phyloP scores from a whole-genome alignment of 202 grass and related monocot genomes.

The Zizania palustris region DNA sequence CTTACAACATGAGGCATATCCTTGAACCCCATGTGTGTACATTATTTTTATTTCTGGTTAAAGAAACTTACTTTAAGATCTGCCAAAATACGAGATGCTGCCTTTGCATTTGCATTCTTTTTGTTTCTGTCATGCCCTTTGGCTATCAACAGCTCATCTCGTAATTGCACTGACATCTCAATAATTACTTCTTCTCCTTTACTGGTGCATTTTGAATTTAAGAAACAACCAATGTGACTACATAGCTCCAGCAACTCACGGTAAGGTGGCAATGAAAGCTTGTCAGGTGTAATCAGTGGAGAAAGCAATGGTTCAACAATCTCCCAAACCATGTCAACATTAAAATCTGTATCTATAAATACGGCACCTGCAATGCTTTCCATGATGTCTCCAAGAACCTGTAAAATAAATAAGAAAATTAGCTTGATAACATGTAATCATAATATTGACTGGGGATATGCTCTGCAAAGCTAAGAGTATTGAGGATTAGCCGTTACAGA shows the following conservation, averaged over 20 bases:
- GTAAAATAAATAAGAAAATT: constrained; percentile 39
- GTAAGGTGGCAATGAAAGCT: constrained; percentile 73
- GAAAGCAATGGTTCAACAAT: constrained; percentile 76
- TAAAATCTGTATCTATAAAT: constrained; percentile 75
- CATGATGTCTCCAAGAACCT: constrained; percentile 90
- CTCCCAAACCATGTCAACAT: constrained; percentile 73
- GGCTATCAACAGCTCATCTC: constrained; percentile 59
- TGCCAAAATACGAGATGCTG: constrained; percentile 61
- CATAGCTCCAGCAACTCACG: constrained; percentile 75
- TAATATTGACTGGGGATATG: constrained; percentile 10
- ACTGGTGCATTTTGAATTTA: constrained; percentile 63
- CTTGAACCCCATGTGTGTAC: constrained; percentile 11
- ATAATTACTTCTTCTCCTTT: constrained; percentile 73
- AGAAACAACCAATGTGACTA: constrained; percentile 76
- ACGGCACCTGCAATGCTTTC: constrained; percentile 89
- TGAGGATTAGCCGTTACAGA: constrained; percentile 23
- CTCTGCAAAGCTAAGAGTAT: background rate
- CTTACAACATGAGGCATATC: background rate
- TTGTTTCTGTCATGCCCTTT: constrained; percentile 58
- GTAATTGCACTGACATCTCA: constrained; percentile 63
- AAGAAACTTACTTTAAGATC: constrained; percentile 68
- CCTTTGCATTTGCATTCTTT: constrained; percentile 75
- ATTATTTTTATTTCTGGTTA: constrained; percentile 29
- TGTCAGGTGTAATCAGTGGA: constrained; percentile 90
- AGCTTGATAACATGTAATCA: constrained; percentile 11